These are phyloP conservation scores for Ustulina deusta DNA, from an alignment of 2,329 filamentous ascomycete species.

Conservation along the genomic window DNA sequence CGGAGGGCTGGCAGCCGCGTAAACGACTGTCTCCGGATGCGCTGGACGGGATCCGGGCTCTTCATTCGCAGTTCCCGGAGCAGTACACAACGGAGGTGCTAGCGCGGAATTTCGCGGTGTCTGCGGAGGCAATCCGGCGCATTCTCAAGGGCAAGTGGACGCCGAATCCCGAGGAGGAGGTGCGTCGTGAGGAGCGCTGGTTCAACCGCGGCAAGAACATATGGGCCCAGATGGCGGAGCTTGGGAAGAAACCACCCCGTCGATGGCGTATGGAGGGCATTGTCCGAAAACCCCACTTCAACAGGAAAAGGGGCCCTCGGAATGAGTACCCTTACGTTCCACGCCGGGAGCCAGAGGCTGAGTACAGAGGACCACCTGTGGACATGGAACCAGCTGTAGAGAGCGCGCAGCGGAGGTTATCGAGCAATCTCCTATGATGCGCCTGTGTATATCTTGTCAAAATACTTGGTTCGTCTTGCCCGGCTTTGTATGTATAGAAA, in stretches of 20 bases:
- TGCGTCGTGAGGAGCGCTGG: conserved; percentile 70
- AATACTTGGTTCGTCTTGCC: background rate
- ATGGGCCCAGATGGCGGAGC: conserved; percentile 69
- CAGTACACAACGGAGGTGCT: conserved; percentile 80
- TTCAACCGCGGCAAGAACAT: conserved; percentile 69
- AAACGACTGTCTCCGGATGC: conserved; percentile 94
- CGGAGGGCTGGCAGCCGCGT: conserved; percentile 81
- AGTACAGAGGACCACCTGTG: conserved; percentile 43
- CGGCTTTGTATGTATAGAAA: conserved; percentile 4
- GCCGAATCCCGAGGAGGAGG: conserved; percentile 68
- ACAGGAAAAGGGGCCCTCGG: conserved; percentile 50
- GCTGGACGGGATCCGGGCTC: conserved; percentile 85
- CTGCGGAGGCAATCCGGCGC: conserved; percentile 85
- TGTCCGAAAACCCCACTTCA: conserved; percentile 58
- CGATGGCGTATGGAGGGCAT: conserved; percentile 70
- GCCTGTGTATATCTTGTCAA: background rate
- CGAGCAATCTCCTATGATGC: conserved; percentile 46
- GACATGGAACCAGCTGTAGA: conserved; percentile 35
- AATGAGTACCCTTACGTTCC: conserved; percentile 49
- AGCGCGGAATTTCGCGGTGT: conserved; percentile 84
- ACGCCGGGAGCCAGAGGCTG: conserved; percentile 13
- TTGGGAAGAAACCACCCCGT: conserved; percentile 71
- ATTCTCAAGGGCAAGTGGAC: conserved; percentile 85
- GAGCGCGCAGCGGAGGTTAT: conserved; percentile 47
- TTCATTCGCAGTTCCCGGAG: conserved; percentile 81